Conservation (phyloP, 371 early-diverging fungal species). For the Syncephalastrum racemosum region DNA sequence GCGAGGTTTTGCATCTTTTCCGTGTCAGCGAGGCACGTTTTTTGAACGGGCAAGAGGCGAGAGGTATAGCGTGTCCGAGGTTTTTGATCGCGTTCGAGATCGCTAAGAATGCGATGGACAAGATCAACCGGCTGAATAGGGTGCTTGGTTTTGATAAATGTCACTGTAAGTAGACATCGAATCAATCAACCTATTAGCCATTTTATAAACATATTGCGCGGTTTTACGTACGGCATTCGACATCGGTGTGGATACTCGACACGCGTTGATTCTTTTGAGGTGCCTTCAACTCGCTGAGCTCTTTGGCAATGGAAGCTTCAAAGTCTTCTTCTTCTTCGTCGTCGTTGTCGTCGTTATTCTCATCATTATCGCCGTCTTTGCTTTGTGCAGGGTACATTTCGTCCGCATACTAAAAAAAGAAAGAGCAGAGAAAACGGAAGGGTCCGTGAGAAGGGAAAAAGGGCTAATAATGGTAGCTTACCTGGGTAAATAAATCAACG, state of each 20-base stretch:
- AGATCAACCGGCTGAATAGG: slow-evolving; percentile 62
- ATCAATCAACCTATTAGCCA: neutral
- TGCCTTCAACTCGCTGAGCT: slow-evolving; percentile 58
- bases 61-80: slow-evolving; percentile 65
- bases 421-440: neutral
- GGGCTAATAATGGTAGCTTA: slow-evolving; percentile 16
- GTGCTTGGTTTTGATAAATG: slow-evolving; percentile 29
- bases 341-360: slow-evolving; percentile 8
- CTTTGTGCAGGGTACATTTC: slow-evolving; percentile 44
- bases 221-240: slow-evolving; percentile 56
- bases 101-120: slow-evolving; percentile 59
- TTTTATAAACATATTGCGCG: too few species aligned
- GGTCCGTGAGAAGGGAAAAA: neutral
- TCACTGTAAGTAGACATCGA: slow-evolving; percentile 1
- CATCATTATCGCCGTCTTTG: slow-evolving; percentile 18
- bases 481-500: slow-evolving; percentile 57
- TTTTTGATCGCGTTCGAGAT: slow-evolving; percentile 53
- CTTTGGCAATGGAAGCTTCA: slow-evolving; percentile 68
- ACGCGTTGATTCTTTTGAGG: slow-evolving; percentile 46
- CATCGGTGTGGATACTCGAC: slow-evolving; percentile 52
- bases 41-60: slow-evolving; percentile 64
- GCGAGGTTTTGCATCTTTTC: slow-evolving; percentile 58
- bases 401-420: slow-evolving; percentile 46
- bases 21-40: slow-evolving; percentile 60
- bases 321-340: slow-evolving; percentile 48